These are phyloP conservation scores for Colletotrichum tanaceti DNA, from an alignment of 2,329 filamentous ascomycete species.

Conservation along the genomic window DNA sequence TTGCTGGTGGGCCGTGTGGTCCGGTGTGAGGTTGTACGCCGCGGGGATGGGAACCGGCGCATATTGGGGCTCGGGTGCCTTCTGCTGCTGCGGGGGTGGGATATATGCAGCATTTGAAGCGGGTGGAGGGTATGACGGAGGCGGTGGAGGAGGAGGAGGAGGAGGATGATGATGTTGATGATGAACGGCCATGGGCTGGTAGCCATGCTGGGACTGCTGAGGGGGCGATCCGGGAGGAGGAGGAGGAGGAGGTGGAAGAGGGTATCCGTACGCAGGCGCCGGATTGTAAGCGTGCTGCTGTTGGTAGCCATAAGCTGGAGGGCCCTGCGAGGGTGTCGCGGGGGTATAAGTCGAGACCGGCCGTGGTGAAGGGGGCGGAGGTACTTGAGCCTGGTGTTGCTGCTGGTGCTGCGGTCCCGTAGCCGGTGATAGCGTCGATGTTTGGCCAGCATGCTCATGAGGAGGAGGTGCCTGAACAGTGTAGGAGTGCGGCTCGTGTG, in stretches of 20 bases:
- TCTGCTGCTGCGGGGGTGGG: background rate
- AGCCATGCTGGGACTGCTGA: conserved; percentile 1
- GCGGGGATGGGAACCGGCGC: background rate
- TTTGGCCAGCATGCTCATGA: background rate
- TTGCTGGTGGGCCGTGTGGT: conserved; percentile 6
- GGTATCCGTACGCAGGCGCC: background rate
- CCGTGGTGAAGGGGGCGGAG: background rate
- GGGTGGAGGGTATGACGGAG: conserved; percentile 8
- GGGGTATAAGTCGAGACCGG: background rate
- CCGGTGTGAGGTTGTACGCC: background rate
- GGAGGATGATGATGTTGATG: too few species aligned
- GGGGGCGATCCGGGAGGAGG: background rate
- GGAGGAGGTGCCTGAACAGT: background rate
- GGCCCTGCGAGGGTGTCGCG: background rate
- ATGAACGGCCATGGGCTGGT: background rate
- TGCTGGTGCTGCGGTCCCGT: background rate
- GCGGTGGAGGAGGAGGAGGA: background rate
- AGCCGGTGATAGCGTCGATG: too few species aligned
- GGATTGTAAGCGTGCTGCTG: background rate
- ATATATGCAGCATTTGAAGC: background rate
- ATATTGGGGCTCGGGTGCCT: background rate
- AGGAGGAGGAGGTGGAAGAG: background rate
- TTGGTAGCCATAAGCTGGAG: background rate
- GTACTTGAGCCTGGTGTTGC: background rate
- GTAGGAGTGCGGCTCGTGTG: background rate